A percentile compares a stretch with the other conserved stretches of the same genome.
phyloP scores from a whole-genome alignment of 2,329 filamentous ascomycete genomes.

The Fusarium buxicola region DNA sequence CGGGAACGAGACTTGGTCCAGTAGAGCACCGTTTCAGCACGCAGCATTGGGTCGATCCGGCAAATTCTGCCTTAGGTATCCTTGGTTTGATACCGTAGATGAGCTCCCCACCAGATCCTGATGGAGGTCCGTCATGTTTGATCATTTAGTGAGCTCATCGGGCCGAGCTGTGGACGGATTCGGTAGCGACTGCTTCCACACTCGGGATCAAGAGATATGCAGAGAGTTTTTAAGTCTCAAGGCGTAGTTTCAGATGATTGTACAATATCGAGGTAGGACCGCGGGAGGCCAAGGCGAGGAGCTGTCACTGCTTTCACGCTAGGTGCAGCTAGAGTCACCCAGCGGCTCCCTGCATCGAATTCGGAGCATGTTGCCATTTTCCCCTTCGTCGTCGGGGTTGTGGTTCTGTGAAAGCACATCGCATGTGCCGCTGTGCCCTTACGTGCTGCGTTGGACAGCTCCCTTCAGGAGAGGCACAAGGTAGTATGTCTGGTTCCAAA shows the following conservation, averaged over 20 bases:
- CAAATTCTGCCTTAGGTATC: constrained; percentile 24
- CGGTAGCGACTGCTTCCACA: constrained; percentile 29
- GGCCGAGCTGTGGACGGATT: constrained; percentile 39
- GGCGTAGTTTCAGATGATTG: constrained; percentile 47
- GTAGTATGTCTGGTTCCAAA: background rate
- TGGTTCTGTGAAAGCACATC: constrained; percentile 20
- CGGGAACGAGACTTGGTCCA: constrained; percentile 16
- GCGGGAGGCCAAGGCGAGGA: constrained; percentile 44
- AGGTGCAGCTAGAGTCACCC: constrained; percentile 36
- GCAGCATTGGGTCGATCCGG: constrained; percentile 7
- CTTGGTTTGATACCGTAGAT: constrained; percentile 17
- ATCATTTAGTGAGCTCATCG: constrained; percentile 34
- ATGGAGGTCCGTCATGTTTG: constrained; percentile 32
- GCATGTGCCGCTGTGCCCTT: constrained; percentile 31
- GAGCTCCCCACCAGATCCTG: constrained; percentile 24
- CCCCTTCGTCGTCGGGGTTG: constrained; percentile 25
- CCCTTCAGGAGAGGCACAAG: constrained; percentile 1
- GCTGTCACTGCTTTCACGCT: constrained; percentile 41
- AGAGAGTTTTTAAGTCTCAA: constrained; percentile 27
- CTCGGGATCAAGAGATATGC: constrained; percentile 13
- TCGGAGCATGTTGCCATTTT: constrained; percentile 42
- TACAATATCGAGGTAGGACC: constrained; percentile 45
- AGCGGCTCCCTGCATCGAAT: constrained; percentile 47
- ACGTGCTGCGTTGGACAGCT: constrained; percentile 28
- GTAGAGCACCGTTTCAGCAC: constrained; percentile 36